These are phyloP conservation scores for Lentinula sp. DNA, from an alignment of 768 basidiomycete species.

Conservation along the genomic window DNA sequence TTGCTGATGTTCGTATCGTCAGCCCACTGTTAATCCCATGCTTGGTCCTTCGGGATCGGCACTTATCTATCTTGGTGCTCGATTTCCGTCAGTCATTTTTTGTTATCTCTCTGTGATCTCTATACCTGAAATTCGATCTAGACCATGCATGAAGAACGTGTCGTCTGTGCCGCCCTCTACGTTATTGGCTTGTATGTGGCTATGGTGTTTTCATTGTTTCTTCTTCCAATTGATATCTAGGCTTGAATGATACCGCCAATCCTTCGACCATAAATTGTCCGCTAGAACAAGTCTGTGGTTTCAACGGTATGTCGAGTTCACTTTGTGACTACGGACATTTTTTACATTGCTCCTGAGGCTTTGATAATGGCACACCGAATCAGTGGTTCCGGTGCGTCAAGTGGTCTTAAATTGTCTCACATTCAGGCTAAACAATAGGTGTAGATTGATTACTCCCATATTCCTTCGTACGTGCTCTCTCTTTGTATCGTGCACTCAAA, in stretches of 20 bases:
- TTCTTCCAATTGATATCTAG: constrained; percentile 24
- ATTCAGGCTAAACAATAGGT: constrained; percentile 6
- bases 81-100: constrained; percentile 49
- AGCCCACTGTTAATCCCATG: constrained; percentile 87
- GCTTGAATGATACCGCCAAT: constrained; percentile 81
- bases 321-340: constrained; percentile 5
- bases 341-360: constrained; percentile 21
- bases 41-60: constrained; percentile 83
- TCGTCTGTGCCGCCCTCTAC: constrained; percentile 46
- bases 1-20: background rate
- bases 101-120: background rate
- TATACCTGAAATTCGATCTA: background rate
- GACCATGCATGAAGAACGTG: constrained; percentile 72
- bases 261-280: constrained; percentile 66
- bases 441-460: constrained; percentile 79
- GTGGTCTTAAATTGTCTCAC: background rate
- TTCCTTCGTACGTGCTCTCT: constrained; percentile 49
- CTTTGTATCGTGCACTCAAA: background rate
- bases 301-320: constrained; percentile 54
- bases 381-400: constrained; percentile 40
- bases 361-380: constrained; percentile 34
- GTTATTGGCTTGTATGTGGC: constrained; percentile 49
- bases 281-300: constrained; percentile 81
- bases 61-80: constrained; percentile 82
- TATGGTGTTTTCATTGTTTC: background rate